These are phyloP conservation scores for Cicer cuneatum DNA, from an alignment of 306 rosid genomes.

Conservation along the genomic window DNA sequence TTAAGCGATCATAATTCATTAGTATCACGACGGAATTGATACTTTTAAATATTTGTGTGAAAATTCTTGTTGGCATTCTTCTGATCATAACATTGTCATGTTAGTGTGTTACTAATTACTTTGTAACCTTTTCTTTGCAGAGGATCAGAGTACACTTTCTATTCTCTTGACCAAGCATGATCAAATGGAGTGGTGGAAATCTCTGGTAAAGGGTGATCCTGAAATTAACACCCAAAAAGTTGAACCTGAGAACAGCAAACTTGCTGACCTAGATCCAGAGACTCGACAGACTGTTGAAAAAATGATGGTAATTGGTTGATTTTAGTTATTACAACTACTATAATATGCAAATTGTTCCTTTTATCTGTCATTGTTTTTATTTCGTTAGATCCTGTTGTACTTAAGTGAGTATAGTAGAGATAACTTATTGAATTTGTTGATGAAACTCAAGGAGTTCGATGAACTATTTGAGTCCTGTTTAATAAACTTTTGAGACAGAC, in stretches of 20 bases:
- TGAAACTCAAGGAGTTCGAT: too few species aligned
- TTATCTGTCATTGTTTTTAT: not conserved
- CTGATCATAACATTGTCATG: not conserved
- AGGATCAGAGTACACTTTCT: conserved; percentile 79
- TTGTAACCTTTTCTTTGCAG: conserved; percentile 58
- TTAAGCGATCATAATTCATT: not conserved
- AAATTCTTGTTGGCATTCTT: not conserved
- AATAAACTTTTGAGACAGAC: not conserved
- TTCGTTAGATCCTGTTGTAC: not conserved
- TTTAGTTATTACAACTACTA: not conserved
- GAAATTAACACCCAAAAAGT: conserved; percentile 88
- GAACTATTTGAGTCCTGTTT: not conserved
- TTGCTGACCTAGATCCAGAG: conserved; percentile 88
- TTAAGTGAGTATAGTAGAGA: not conserved
- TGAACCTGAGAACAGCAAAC: conserved; percentile 91
- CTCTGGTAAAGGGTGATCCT: conserved; percentile 88
- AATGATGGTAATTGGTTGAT: conserved; percentile 76
- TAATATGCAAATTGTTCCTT: conserved; percentile 6
- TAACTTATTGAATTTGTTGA: too few species aligned
- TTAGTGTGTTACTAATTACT: not conserved
- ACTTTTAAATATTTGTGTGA: not conserved
- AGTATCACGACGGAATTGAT: not conserved
- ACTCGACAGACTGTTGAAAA: conserved; percentile 88
- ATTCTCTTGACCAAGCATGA: conserved; percentile 93
- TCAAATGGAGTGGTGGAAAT: conserved; percentile 99